These are phyloP conservation scores for Boletus subcaerulescens DNA, from an alignment of 768 basidiomycete genomes.

Conservation along the genomic window DNA sequence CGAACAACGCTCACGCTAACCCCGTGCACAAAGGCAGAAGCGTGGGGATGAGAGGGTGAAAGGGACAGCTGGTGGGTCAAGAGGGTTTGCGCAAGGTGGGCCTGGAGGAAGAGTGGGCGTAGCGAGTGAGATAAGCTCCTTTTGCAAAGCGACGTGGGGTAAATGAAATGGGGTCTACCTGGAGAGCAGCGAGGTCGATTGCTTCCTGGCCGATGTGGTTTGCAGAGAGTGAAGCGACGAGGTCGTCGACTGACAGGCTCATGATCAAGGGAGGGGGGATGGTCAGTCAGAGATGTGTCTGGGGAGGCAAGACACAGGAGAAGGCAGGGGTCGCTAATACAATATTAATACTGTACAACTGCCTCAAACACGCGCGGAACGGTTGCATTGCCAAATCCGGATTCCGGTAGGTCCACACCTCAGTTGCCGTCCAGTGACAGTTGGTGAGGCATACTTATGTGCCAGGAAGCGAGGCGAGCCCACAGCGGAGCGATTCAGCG, in stretches of 20 bases:
- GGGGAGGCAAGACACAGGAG: constrained; percentile 8
- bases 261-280: constrained; percentile 26
- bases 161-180: constrained; percentile 32
- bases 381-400: constrained; percentile 2
- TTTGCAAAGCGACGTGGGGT: constrained; percentile 13
- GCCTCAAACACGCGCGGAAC: constrained; percentile 25
- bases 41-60: constrained; percentile 15
- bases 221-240: constrained; percentile 44
- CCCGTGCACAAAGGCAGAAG: constrained; percentile 18
- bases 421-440: constrained; percentile 4
- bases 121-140: constrained; percentile 16
- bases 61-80: constrained; percentile 32
- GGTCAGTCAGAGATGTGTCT: neutral
- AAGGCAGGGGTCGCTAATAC: constrained; percentile 12
- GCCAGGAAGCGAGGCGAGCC: no score
- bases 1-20: constrained; percentile 20
- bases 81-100: constrained; percentile 46
- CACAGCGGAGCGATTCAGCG: no score
- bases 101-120: constrained; percentile 24
- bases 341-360: neutral
- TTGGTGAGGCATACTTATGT: no score
- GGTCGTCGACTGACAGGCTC: constrained; percentile 50
- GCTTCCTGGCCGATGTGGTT: constrained; percentile 54
- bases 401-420: constrained; percentile 11
- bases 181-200: constrained; percentile 46